Evolutionary conservation across 441 rosid species (phyloP), one percentile per base, ranked within the genome.

Genomic region (Hura crepitans): DNA sequence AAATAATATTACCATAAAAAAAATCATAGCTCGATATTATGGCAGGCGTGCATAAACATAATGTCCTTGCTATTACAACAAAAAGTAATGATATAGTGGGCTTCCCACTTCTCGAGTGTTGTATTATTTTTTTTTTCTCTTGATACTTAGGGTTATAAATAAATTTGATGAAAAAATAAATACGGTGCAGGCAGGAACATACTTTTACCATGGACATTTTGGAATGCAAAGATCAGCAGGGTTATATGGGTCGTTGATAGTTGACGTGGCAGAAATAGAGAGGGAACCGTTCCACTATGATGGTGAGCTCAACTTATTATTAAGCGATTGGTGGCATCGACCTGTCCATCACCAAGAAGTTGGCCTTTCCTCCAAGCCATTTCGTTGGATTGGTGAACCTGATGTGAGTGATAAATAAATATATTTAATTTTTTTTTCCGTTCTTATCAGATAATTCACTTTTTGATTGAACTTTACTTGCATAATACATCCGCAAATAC

Each of bases 161-260:
- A n/a, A n/a, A n/a, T n/a, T n/a, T n/a, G n/a, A n/a, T n/a, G n/a
- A n/a, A 50, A n/a, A 50, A 20, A 6, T 13, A 33, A 11, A 55
- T 23, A 10, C 6, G 64, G 58, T 75, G 76, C 80, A 92, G 98
- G 75, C 93, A 0, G 97, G 98, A 51, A 93, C 98, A 67, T 85
- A 84, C 45, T 85, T 90, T 70, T 93, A 90, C 77, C 96, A 90
- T 75, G 97, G 90, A 46, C 97, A 93, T 65, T 80, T 76, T 45
- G 97, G 97, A 5, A 93, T 90, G 96, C 98, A 93, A 78, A 87
- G 98, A 72, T 81, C 92, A 45, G 92, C 91, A 2, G 97, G 97
- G 11, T 57, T 90, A 0, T 87, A 87, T 37, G 96, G 96, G 20
- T 83, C 90, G 2, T 39, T 93, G 33, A 85, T 93, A 1, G 88